Evolutionary conservation across 441 rosid species (phyloP), one percentile per base, ranked within the genome.

Genomic region (Bruguiera hainesii): DNA sequence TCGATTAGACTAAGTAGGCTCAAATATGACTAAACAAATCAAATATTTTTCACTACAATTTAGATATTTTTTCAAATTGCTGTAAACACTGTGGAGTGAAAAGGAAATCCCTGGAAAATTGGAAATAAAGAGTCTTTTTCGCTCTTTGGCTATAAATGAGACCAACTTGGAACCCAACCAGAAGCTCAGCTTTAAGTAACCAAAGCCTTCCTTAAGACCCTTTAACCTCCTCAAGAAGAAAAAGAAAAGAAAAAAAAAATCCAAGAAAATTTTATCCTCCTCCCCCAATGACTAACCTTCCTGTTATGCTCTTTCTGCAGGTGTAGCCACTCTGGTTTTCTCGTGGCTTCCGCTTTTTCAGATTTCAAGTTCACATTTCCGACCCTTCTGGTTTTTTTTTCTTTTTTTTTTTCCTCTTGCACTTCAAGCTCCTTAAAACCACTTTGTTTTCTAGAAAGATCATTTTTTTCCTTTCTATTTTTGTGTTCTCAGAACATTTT

Each of bases 61-160:
- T 0, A 1, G 23, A 23, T 23, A 7, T 1, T 33, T 33, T 33
- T 33, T 7, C 37, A 0, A 1, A 8, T 1, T 7, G 57, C 5
- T 46, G 52, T 37, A 39, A 59, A 67, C 56, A 68, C 26, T n/a
- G 7, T 8, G 26, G 33, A 37, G 28, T 20, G 9, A 25, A 52
- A 52, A 52, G 25, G 26, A 52, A 11, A 9, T 20, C 37, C 42
- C 56, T 2, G 62, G 26, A 23, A 66, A 60, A 62, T 35, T 7
- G 11, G 42, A 35, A 7, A 35, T 35, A 35, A 35, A 35, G 42
- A 26, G 66, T 0, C 56, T 9, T 52, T 35, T 56, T 3, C 0
- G 2, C 61, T 16, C 67, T 70, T 50, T 74, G 7, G 74, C 85
- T 83, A 85, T 83, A 85, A 85, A 79, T 83, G 75, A 42, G 60